phyloP scores from a whole-genome alignment of 176 grass and related monocot genomes.

The Aegilops umbellulata region DNA sequence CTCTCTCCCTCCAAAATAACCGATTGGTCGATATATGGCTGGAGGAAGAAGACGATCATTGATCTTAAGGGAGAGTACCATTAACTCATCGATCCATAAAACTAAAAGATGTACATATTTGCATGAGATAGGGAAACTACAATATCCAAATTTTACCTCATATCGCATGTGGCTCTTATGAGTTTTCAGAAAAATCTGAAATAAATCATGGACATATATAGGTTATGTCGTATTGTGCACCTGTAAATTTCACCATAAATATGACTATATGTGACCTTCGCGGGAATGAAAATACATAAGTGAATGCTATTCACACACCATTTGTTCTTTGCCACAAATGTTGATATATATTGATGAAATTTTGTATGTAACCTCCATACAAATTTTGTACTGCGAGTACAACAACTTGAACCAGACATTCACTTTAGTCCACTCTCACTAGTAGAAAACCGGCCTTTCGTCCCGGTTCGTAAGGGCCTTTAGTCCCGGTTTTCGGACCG shows the following conservation, averaged over 20 bases:
- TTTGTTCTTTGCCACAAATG: no score
- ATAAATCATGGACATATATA: no score
- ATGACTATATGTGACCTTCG: not conserved
- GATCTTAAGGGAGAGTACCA: not conserved
- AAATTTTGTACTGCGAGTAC: no score
- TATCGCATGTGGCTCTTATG: not conserved
- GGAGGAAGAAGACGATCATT: not conserved
- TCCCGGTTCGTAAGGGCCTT: no score
- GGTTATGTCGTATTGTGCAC: not conserved
- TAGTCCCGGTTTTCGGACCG: no score
- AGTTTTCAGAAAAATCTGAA: not conserved
- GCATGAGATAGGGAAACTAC: not conserved
- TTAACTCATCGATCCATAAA: not conserved
- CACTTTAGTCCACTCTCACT: no score
- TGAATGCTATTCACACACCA: no score
- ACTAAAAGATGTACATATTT: not conserved
- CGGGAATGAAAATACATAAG: no score
- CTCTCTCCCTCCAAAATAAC: not conserved
- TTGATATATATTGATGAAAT: no score
- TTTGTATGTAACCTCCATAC: no score
- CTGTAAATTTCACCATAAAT: not conserved
- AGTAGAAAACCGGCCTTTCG: no score
- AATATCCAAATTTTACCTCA: not conserved
- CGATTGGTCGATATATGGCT: not conserved
- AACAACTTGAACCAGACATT: no score